Evolutionary conservation across 169 alveolate species (phyloP), one percentile per base, ranked within the genome.

Genomic region (Plasmodium relictum): DNA sequence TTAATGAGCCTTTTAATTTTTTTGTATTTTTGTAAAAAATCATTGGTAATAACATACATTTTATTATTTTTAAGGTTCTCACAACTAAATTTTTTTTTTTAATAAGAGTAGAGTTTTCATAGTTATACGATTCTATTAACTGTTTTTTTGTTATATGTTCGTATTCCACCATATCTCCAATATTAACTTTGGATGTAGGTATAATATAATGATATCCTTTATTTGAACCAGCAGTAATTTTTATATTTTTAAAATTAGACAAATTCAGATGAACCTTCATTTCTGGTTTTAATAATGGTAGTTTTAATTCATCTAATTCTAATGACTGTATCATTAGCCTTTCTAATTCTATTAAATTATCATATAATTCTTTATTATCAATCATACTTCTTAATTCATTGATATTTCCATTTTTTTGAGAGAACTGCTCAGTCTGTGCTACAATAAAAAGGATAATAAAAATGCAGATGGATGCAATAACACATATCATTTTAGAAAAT

Each of bases 81-180:
- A 58, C 18, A 45, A 74, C 10, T 39, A 74, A 8, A 14, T 14
- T 20, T 39, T 45, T 69, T 69, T 48, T 69, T 24, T 69, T 69
- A 20, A 44, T 20, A 20, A 24, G 24, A 45, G 9, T 22, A 45
- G 88, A 42, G 6, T 44, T 41, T 48, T 74, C 74, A 22, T 50
- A 12, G 3, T 44, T 68, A 48, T 74, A 74, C 5, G 14, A 20
- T 48, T 74, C 26, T 42, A 74, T 62, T 24, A 61, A 2, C 45
- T 74, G 74, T 50, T 44, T 31, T 50, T 18, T 74, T 45, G 74
- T 45, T 37, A 74, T 26, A 56, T 74, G 73, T 45, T 74, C 88
- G 61, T 62, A 74, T 62, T 59, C 61, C 62, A 63, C 16, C 42
- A 74, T 12, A 62, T 74, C 88, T 14, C 62, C 50, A 37, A 62